These are phyloP conservation scores for Quercus phellos DNA, from an alignment of 331 rosid species.

Conservation along the genomic window DNA sequence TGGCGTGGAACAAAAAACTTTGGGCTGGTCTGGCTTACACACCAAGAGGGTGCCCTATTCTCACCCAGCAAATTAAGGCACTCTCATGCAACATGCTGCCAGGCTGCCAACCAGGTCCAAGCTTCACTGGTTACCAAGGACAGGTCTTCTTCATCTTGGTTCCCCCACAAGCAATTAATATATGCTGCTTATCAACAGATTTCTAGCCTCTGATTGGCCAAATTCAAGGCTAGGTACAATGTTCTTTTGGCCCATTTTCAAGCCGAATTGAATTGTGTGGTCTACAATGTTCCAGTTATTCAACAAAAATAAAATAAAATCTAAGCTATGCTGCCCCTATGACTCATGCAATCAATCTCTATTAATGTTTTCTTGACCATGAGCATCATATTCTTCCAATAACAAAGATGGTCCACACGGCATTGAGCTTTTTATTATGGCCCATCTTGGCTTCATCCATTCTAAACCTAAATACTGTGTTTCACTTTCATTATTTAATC, in stretches of 20 bases:
- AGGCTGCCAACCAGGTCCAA: background rate
- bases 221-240: background rate
- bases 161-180: conserved; percentile 21
- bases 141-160: conserved; percentile 19
- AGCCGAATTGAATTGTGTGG: conserved; percentile 29
- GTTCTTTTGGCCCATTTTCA: conserved; percentile 7
- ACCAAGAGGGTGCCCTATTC: background rate
- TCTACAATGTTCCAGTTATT: conserved; percentile 1
- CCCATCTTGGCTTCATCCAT: background rate
- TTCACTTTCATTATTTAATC: no score
- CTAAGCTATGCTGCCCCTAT: background rate
- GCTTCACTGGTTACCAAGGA: background rate
- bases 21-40: background rate
- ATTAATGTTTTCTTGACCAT: background rate
- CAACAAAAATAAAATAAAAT: background rate
- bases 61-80: background rate
- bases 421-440: background rate
- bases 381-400: background rate
- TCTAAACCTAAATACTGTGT: no score
- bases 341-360: background rate
- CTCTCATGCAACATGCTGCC: conserved; percentile 21
- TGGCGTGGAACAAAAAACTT: background rate
- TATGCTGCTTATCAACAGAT: conserved; percentile 17
- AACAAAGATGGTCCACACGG: background rate
- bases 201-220: background rate